Conservation (phyloP, 2,329 filamentous ascomycete genomes). For the Penicillium verrucosum region DNA sequence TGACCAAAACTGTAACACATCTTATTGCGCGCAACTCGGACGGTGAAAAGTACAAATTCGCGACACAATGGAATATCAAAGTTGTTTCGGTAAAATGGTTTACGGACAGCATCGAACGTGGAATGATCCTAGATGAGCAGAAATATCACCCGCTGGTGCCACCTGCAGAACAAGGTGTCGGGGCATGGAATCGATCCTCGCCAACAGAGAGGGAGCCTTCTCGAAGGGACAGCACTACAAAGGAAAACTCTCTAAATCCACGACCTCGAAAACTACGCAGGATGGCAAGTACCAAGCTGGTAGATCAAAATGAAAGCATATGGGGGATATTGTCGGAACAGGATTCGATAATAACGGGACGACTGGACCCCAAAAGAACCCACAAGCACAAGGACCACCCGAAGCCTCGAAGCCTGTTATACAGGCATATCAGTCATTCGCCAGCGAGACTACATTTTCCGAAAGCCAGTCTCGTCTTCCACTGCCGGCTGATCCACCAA, state of each 20-base stretch:
- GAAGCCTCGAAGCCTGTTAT: conserved; percentile 21
- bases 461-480: conserved; percentile 25
- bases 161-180: conserved; percentile 67
- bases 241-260: conserved; percentile 50
- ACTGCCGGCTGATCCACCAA: conserved; percentile 18
- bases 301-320: conserved; percentile 74
- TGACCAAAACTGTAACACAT: conserved; percentile 83
- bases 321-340: conserved; percentile 78
- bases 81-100: conserved; percentile 85
- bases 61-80: conserved; percentile 75
- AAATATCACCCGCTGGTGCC: conserved; percentile 75
- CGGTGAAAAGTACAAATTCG: conserved; percentile 87
- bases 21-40: conserved; percentile 74
- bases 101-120: conserved; percentile 73
- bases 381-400: conserved; percentile 16
- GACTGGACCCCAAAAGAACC: conserved; percentile 27
- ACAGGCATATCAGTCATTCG: conserved; percentile 38
- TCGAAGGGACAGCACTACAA: conserved; percentile 31
- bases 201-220: conserved; percentile 15
- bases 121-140: conserved; percentile 87
- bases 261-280: conserved; percentile 79
- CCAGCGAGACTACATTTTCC: conserved; percentile 36
- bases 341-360: conserved; percentile 30
- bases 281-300: conserved; percentile 79
- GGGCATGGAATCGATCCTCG: conserved; percentile 65